phyloP scores from a whole-genome alignment of 2,329 filamentous ascomycete species.

The Arthrocladium fulminans region DNA sequence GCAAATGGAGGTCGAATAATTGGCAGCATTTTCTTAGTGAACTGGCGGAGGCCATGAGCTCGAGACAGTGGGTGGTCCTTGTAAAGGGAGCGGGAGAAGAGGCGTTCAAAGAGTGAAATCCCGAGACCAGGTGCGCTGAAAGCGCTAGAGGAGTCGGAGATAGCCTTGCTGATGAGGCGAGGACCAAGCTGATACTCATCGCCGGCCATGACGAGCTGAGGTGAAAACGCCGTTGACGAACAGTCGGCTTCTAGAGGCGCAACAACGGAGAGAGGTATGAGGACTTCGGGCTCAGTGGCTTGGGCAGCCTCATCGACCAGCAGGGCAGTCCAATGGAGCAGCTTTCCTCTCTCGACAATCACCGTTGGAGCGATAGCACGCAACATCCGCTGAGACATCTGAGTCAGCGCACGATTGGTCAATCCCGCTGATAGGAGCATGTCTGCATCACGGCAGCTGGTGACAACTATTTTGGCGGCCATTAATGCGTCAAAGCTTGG shows the following conservation, averaged over 20 bases:
- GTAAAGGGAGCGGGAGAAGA: slow-evolving; percentile 32
- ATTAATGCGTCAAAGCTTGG: slow-evolving; percentile 33
- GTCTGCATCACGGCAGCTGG: slow-evolving; percentile 34
- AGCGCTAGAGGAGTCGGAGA: neutral
- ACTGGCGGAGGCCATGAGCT: slow-evolving; percentile 15
- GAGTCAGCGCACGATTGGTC: slow-evolving; percentile 35
- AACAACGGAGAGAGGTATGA: slow-evolving; percentile 34
- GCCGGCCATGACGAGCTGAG: slow-evolving; percentile 39
- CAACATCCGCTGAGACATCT: slow-evolving; percentile 23
- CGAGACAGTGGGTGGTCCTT: slow-evolving; percentile 34
- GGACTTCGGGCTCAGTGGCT: slow-evolving; percentile 35
- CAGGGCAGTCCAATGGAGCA: slow-evolving; percentile 35
- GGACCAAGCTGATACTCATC: slow-evolving; percentile 39
- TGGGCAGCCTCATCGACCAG: slow-evolving; percentile 41
- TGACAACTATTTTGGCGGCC: slow-evolving; percentile 36
- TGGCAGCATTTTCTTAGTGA: slow-evolving; percentile 29
- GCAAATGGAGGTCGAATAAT: slow-evolving; percentile 37
- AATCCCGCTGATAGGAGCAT: slow-evolving; percentile 35
- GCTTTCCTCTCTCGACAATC: neutral
- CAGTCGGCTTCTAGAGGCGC: slow-evolving; percentile 24
- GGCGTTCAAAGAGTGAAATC: slow-evolving; percentile 35
- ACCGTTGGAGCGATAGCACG: slow-evolving; percentile 3
- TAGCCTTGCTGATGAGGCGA: slow-evolving; percentile 23
- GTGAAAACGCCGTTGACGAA: slow-evolving; percentile 15
- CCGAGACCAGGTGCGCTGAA: slow-evolving; percentile 28